A percentile compares a stretch with the other conserved stretches of the same genome.
phyloP scores from a whole-genome alignment of 2,329 filamentous ascomycete species.

The Leptographium radiaticola region DNA sequence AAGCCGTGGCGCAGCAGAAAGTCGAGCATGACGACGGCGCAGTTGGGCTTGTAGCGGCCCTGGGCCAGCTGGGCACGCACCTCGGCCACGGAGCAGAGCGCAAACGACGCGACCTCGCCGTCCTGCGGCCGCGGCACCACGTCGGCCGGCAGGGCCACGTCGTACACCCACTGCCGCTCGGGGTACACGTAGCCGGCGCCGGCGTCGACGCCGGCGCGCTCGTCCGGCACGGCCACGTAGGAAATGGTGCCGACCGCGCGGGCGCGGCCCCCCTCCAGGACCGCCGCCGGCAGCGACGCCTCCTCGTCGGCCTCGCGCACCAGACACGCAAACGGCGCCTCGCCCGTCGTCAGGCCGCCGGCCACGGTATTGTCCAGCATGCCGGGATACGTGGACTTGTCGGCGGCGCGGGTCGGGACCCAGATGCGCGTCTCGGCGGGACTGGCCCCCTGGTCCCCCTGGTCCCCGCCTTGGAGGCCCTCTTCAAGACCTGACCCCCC shows the following conservation, averaged over 20 bases:
- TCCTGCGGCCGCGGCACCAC: slow-evolving; percentile 67
- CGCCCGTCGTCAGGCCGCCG: slow-evolving; percentile 65
- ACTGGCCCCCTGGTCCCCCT: slow-evolving; percentile 26
- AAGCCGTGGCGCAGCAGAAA: slow-evolving; percentile 83
- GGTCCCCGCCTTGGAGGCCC: too few species aligned
- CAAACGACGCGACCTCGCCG: slow-evolving; percentile 78
- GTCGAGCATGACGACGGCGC: slow-evolving; percentile 69
- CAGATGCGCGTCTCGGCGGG: slow-evolving; percentile 60
- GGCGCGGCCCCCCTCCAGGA: too few species aligned
- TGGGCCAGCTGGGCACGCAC: slow-evolving; percentile 49
- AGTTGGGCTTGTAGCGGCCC: slow-evolving; percentile 88
- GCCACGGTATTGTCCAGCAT: slow-evolving; percentile 95
- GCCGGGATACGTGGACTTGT: slow-evolving; percentile 78
- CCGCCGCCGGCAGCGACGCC: slow-evolving; percentile 62
- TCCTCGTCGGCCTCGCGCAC: slow-evolving; percentile 84
- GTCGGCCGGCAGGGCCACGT: slow-evolving; percentile 56
- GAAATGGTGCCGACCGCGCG: slow-evolving; percentile 58
- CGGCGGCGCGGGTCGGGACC: slow-evolving; percentile 63
- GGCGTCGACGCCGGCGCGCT: slow-evolving; percentile 64
- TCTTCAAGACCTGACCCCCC: not conserved
- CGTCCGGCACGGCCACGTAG: slow-evolving; percentile 72
- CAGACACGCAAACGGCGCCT: slow-evolving; percentile 68
- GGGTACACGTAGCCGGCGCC: slow-evolving; percentile 72
- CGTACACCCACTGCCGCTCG: slow-evolving; percentile 84
- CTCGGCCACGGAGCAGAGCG: slow-evolving; percentile 64